These are phyloP conservation scores for Aspergillus coremiiformis DNA, from an alignment of 495 filamentous ascomycete genomes.

Conservation along the genomic window DNA sequence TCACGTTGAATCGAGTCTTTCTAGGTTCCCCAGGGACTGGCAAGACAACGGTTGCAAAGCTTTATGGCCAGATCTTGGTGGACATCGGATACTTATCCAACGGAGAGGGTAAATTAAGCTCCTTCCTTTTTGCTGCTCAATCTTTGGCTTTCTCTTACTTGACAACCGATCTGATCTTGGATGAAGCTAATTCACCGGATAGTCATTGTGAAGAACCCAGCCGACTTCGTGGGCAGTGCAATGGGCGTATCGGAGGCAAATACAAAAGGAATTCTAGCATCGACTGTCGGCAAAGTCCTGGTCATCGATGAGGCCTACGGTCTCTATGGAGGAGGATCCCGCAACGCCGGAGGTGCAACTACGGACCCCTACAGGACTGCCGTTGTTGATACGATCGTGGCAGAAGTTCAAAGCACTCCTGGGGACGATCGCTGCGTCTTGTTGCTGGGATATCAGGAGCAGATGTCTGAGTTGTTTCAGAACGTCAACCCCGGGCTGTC, in stretches of 20 bases:
- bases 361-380: conserved; percentile 55
- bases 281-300: conserved; percentile 62
- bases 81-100: conserved; percentile 54
- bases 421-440: conserved; percentile 75
- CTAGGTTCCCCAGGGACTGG: conserved; percentile 66
- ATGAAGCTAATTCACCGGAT: neutral
- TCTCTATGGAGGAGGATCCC: conserved; percentile 31
- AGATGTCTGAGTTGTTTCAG: conserved; percentile 72
- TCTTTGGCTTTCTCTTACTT: too few relatives aligned
- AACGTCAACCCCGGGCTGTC: conserved; percentile 70
- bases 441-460: conserved; percentile 68
- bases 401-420: conserved; percentile 68
- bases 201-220: conserved; percentile 62
- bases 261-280: conserved; percentile 62
- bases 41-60: conserved; percentile 68
- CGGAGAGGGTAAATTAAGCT: conserved; percentile 55
- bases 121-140: too few relatives aligned
- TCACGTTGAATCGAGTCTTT: conserved; percentile 64
- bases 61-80: conserved; percentile 60
- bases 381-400: conserved; percentile 73
- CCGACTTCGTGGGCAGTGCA: conserved; percentile 60
- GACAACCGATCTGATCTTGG: too few relatives aligned
- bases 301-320: conserved; percentile 73
- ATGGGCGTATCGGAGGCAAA: conserved; percentile 62
- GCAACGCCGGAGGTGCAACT: conserved; percentile 11